A percentile compares a stretch with the other conserved stretches of the same genome.
phyloP scores from a whole-genome alignment of 2,329 filamentous ascomycete genomes.

The Massarina eburnea region DNA sequence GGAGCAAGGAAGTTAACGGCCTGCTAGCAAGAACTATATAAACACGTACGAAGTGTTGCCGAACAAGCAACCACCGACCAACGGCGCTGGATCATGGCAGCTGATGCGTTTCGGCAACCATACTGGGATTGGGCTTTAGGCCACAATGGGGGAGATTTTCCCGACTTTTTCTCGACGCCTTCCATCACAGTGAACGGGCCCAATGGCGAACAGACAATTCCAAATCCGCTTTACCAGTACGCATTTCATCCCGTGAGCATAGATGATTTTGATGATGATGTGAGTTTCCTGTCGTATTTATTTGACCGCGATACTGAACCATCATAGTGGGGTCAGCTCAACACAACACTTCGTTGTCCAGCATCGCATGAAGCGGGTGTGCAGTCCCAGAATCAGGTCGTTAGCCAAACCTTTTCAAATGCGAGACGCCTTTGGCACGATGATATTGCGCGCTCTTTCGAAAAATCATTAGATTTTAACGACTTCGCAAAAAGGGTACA shows the following conservation, averaged over 20 bases:
- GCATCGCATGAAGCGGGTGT: conserved; percentile 17
- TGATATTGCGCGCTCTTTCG: conserved; percentile 14
- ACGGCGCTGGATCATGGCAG: conserved; percentile 26
- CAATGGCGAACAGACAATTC: conserved; percentile 18
- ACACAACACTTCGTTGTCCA: conserved; percentile 37
- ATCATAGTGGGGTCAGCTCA: conserved; percentile 26
- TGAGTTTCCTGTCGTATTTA: neutral
- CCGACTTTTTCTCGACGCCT: conserved; percentile 25
- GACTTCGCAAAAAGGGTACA: conserved; percentile 9
- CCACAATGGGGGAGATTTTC: conserved; percentile 18
- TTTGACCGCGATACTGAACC: neutral
- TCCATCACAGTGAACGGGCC: conserved; percentile 18
- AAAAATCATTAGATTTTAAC: conserved; percentile 9
- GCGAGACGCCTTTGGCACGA: conserved; percentile 13
- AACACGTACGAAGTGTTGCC: conserved; percentile 22
- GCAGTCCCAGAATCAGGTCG: conserved; percentile 18
- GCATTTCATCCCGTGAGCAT: conserved; percentile 26
- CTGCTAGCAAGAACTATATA: conserved; percentile 33
- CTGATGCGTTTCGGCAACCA: conserved; percentile 34
- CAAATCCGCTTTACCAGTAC: conserved; percentile 34
- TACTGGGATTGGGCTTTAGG: conserved; percentile 41
- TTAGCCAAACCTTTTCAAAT: conserved; percentile 10
- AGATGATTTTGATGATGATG: conserved; percentile 28
- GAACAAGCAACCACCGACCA: conserved; percentile 16
- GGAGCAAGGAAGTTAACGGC: neutral